Percentiles rank a stretch among this genome's conserved stretches.
phyloP scores from a whole-genome alignment of 176 grass and related monocot species.

The Musa schizocarpa region DNA sequence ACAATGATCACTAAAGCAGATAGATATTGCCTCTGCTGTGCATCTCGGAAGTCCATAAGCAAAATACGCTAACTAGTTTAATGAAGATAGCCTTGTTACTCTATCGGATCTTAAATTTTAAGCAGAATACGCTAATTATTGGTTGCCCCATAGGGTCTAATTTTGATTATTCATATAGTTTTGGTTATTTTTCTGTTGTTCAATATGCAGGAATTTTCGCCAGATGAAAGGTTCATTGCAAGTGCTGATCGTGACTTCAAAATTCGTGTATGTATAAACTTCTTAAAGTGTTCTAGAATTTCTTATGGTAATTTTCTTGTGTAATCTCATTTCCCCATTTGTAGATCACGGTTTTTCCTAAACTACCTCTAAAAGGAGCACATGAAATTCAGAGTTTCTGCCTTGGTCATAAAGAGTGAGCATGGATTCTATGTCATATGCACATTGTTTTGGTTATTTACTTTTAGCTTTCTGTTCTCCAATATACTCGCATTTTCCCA shows the following conservation, averaged over 20 bases:
- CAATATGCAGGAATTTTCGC: constrained; percentile 58
- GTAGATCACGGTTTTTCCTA: constrained; percentile 71
- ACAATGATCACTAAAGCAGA: no score
- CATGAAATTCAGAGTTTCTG: constrained; percentile 95
- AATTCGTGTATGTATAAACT: constrained; percentile 55
- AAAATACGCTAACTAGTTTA: no score
- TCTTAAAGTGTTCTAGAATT: constrained; percentile 6
- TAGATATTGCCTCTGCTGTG: no score
- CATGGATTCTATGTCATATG: neutral
- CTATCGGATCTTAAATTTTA: no score
- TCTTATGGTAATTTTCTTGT: no score
- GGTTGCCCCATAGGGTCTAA: neutral
- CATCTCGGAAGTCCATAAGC: no score
- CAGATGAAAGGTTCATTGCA: constrained; percentile 71
- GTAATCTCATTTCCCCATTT: constrained; percentile 12
- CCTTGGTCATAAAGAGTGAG: constrained; percentile 96
- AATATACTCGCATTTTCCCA: neutral
- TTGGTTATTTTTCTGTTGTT: neutral
- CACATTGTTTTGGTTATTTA: neutral
- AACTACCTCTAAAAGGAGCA: constrained; percentile 47
- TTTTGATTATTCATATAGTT: neutral
- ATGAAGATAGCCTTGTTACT: no score
- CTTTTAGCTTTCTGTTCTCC: neutral
- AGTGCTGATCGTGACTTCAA: constrained; percentile 90
- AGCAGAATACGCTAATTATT: no score